A percentile compares a stretch with the other conserved stretches of the same genome.
phyloP scores from a whole-genome alignment of 306 rosid genomes.

The Castanopsis chinensis region DNA sequence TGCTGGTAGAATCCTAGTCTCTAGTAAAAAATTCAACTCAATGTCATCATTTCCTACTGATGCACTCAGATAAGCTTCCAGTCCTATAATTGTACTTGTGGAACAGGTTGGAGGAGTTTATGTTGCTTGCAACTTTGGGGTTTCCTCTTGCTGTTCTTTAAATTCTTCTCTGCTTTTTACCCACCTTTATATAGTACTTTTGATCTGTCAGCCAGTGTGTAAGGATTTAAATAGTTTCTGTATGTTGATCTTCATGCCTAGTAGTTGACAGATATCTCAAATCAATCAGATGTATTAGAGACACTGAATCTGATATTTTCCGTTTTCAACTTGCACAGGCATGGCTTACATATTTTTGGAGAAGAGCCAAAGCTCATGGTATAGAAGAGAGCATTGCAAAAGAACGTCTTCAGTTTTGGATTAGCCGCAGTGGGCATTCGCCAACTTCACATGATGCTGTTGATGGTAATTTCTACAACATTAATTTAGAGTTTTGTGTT shows the following conservation, averaged over 20 bases:
- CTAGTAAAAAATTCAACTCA: background rate
- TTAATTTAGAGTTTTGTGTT: background rate
- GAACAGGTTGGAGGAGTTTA: background rate
- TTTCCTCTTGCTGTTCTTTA: background rate
- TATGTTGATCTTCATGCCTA: background rate
- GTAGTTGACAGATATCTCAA: background rate
- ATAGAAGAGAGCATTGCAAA: conserved; percentile 78
- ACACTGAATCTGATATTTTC: background rate
- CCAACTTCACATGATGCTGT: conserved; percentile 94
- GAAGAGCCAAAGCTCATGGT: conserved; percentile 87
- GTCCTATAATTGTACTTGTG: background rate
- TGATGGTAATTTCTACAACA: conserved; percentile 52
- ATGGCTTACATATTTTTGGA: conserved; percentile 98
- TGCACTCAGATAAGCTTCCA: background rate
- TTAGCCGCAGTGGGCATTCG: conserved; percentile 73
- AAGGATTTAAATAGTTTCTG: background rate
- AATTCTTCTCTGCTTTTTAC: background rate
- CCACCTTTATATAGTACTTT: background rate
- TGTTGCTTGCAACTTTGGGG: background rate
- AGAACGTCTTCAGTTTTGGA: conserved; percentile 94
- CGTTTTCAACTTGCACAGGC: conserved; percentile 48
- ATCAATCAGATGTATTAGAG: background rate
- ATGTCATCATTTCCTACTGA: background rate
- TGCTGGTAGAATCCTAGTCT: background rate
- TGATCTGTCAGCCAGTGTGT: background rate